Conservation (phyloP, 2,329 filamentous ascomycete species). For the Metarhizium sp. region DNA sequence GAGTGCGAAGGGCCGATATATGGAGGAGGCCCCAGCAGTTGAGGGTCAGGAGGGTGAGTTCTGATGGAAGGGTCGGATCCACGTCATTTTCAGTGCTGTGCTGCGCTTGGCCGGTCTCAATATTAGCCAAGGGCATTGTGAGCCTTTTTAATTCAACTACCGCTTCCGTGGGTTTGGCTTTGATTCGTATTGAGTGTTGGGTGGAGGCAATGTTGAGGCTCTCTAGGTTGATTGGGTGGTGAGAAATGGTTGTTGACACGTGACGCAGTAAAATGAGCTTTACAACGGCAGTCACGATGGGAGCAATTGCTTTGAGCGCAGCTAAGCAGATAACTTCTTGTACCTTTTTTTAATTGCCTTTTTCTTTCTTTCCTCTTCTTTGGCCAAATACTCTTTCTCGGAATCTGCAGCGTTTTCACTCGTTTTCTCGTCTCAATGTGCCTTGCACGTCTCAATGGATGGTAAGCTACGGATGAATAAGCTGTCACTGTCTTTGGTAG, state of each 20-base stretch:
- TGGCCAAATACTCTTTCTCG: not conserved
- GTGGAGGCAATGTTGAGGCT: not conserved
- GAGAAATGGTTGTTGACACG: not conserved
- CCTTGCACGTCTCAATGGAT: not conserved
- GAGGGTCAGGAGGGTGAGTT: slow-evolving; percentile 74
- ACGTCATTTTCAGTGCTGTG: slow-evolving; percentile 5
- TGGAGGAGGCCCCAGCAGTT: slow-evolving; percentile 97
- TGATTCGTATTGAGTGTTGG: not conserved
- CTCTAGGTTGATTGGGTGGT: not conserved
- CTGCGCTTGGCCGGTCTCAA: not conserved
- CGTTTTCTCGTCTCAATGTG: not conserved
- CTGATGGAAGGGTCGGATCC: slow-evolving; percentile 33
- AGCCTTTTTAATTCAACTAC: not conserved
- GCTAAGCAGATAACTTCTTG: not conserved
- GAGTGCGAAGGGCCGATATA: slow-evolving; percentile 66
- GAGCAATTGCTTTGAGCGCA: not conserved
- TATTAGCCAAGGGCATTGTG: not conserved
- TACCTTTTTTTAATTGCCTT: not conserved
- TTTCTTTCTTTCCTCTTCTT: not conserved
- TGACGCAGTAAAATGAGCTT: slow-evolving; percentile 1
- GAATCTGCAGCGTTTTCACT: not conserved
- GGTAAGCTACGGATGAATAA: no score
- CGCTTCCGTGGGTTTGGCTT: not conserved
- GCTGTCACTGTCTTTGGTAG: no score
- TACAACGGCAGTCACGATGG: not conserved